phyloP scores from a whole-genome alignment of 345 rosid species.

The Lagerstroemia speciosa region DNA sequence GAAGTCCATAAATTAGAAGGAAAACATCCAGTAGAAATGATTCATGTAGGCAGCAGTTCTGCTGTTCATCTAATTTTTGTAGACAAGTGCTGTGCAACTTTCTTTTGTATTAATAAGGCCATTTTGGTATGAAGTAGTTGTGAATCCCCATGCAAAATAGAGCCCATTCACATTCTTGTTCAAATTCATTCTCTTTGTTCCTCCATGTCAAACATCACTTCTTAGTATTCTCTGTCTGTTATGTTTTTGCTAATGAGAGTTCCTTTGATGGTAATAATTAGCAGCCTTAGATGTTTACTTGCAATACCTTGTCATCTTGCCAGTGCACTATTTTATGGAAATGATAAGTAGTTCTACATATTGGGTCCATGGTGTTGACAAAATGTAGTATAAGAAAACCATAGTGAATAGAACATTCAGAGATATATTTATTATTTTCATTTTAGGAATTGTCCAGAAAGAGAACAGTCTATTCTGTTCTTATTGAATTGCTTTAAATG shows the following conservation, averaged over 20 bases:
- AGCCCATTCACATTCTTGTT: background rate
- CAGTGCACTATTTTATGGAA: too few species aligned
- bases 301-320: too few species aligned
- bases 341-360: too few species aligned
- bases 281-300: too few species aligned
- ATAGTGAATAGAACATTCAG: background rate
- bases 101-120: background rate
- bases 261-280: too few species aligned
- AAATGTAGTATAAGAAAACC: background rate
- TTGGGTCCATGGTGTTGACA: too few species aligned
- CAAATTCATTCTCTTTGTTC: background rate
- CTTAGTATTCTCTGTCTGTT: background rate
- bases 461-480: background rate
- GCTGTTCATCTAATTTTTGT: background rate
- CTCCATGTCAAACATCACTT: background rate
- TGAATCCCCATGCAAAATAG: background rate
- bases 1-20: background rate
- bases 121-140: background rate
- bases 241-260: too few species aligned
- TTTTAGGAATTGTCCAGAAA: background rate
- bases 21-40: background rate
- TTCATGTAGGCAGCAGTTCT: background rate
- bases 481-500: background rate
- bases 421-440: background rate
- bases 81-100: background rate